Base-by-base conservation (phyloP, 1,139 yeast genomes). In the Tardiomyces digboiensis region DNA sequence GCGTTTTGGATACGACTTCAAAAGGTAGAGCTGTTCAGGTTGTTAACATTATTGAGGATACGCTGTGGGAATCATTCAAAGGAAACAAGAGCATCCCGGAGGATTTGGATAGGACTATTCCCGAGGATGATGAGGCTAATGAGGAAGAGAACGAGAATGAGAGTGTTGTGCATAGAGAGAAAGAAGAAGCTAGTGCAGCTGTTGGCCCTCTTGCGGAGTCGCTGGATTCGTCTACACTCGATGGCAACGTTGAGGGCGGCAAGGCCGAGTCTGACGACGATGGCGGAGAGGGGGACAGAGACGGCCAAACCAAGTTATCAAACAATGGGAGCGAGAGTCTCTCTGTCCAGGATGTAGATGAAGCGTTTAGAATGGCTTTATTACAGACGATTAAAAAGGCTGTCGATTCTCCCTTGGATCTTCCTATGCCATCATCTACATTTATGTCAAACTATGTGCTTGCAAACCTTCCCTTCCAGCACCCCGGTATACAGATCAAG, bases 321-420 rank as follows among this genome's bases (percentile, higher is more conserved):
- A 16, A 8, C 21, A 46, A 42, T 36, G 65, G 59, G 0, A 50
- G 67, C 7, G 64, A 64, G 6, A 60, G 64, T 7, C 63, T 83
- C n/a, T 62, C 76, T 0, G 66, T 74, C 0, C 82, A 78, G 42
- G 95, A 88, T 49, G 67, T 86, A n/a, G 97, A 91, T 58, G 74
- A 80, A 44, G 78, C 86, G 49, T 85, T 87, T 59, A 67, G 74
- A 36, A 69, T 83, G 50, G 76, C 95, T 0, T 66, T 86, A 19
- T 62, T 82, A 20, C 89, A 85, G 58, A 74, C 91, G 0, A 68
- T 87, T 40, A 76, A 80, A 37, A 70, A 72, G 36, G 82, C 80
- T 39, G 65, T 70, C 6, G 63, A 83, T 13, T 75, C 70, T 14
- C 54, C 76, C 1, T 93, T 84, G 1, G 67, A 73, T 3, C 71